These are phyloP conservation scores for Eimeria sp. DNA, from an alignment of 169 alveolate genomes.

Conservation along the genomic window DNA sequence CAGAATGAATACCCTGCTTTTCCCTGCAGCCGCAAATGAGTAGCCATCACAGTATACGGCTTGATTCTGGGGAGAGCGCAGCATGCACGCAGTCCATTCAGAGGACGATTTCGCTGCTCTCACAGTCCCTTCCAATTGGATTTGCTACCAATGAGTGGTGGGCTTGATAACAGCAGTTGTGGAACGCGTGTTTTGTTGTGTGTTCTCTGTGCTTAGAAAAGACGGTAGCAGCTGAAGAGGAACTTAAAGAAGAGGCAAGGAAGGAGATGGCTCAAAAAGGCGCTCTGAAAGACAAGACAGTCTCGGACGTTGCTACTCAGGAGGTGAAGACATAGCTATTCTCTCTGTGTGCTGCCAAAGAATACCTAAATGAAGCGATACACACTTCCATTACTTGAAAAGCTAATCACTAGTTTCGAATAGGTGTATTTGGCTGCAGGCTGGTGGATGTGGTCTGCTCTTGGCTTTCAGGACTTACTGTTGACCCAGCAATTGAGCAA, in stretches of 20 bases:
- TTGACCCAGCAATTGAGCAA: slow-evolving; percentile 75
- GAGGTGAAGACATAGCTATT: slow-evolving; percentile 4
- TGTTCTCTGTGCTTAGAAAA: neutral
- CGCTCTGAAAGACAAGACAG: neutral
- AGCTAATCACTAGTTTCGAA: neutral
- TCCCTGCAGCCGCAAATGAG: neutral
- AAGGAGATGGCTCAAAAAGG: slow-evolving; percentile 1
- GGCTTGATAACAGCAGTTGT: neutral
- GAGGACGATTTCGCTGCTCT: neutral
- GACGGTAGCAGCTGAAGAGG: slow-evolving; percentile 22
- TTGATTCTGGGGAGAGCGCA: neutral
- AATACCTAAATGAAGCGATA: neutral
- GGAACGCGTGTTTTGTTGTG: neutral
- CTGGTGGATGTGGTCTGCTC: neutral
- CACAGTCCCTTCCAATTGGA: too few species aligned
- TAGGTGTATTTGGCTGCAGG: neutral
- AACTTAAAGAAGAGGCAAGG: slow-evolving; percentile 47
- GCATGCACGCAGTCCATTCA: neutral
- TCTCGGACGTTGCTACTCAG: neutral
- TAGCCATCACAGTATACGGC: neutral
- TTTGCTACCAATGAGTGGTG: neutral
- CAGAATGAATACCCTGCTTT: neutral
- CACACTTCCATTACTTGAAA: neutral
- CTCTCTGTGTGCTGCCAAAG: neutral
- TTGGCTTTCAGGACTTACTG: slow-evolving; percentile 66